These are phyloP conservation scores for Cutaneotrichosporon daszewskae DNA, from an alignment of 1,284 basidiomycete genomes.

Conservation along the genomic window DNA sequence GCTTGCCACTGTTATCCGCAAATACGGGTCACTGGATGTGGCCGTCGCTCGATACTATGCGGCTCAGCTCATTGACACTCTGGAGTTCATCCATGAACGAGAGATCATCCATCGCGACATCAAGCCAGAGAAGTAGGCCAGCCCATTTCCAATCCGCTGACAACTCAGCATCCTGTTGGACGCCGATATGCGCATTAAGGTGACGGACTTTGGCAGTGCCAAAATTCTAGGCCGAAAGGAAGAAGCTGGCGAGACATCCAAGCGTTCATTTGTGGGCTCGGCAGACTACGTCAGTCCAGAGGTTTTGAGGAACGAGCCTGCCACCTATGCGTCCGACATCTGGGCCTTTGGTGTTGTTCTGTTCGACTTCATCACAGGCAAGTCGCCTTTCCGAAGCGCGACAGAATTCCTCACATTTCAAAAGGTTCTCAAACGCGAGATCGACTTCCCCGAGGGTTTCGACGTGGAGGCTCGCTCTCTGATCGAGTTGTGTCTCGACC, in stretches of 20 bases:
- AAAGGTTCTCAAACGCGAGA: constrained; percentile 53
- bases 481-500: constrained; percentile 49
- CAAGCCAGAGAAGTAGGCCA: constrained; percentile 73
- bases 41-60: constrained; percentile 71
- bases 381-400: constrained; percentile 54
- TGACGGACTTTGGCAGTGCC: constrained; percentile 96
- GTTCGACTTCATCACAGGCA: constrained; percentile 53
- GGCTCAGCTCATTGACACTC: constrained; percentile 79
- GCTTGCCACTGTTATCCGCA: constrained; percentile 69
- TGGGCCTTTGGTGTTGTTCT: constrained; percentile 57
- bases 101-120: constrained; percentile 86
- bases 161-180: constrained; percentile 66
- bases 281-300: constrained; percentile 96
- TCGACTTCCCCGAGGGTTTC: constrained; percentile 50
- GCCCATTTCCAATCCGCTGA: background rate
- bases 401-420: constrained; percentile 58
- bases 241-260: constrained; percentile 46
- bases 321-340: constrained; percentile 51
- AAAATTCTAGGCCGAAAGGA: constrained; percentile 64
- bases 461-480: constrained; percentile 49
- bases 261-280: constrained; percentile 83
- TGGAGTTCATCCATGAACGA: constrained; percentile 81
- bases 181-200: constrained; percentile 75
- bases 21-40: constrained; percentile 72
- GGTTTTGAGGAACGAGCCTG: constrained; percentile 65